Conservation (phyloP, 202 grass and related monocot species). For the Schoenoplectus triqueter region DNA sequence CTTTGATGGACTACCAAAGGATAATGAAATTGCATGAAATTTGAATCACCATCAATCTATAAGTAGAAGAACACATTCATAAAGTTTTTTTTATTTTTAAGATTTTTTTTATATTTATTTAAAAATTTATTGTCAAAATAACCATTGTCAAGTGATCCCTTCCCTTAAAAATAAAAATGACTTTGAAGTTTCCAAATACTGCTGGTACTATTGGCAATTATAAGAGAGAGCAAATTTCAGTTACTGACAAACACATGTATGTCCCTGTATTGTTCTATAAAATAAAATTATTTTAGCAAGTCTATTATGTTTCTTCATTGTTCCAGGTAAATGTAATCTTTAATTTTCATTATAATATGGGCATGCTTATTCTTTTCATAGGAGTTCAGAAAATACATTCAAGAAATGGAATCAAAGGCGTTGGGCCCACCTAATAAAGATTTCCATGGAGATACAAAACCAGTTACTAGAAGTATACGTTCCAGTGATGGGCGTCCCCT, state of each 20-base stretch:
- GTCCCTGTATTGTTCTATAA: neutral
- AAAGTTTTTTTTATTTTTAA: too few relatives aligned
- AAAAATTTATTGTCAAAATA: too few relatives aligned
- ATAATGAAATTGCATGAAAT: too few relatives aligned
- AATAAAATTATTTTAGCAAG: neutral
- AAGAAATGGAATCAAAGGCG: slow-evolving; percentile 67
- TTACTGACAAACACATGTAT: neutral
- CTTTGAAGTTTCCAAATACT: too few relatives aligned
- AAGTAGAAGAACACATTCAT: too few relatives aligned
- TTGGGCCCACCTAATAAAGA: slow-evolving; percentile 45
- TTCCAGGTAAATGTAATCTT: neutral
- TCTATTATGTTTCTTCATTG: slow-evolving; percentile 15
- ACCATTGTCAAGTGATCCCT: too few relatives aligned
- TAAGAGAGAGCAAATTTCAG: neutral
- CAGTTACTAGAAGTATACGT: slow-evolving; percentile 48
- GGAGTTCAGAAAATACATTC: slow-evolving; percentile 75
- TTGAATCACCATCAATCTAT: too few relatives aligned
- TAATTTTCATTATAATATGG: slow-evolving; percentile 28
- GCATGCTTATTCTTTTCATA: slow-evolving; percentile 31
- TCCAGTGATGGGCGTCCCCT: slow-evolving; percentile 59
- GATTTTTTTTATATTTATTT: too few relatives aligned
- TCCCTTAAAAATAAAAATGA: neutral
- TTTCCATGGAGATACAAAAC: neutral
- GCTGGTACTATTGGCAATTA: neutral
- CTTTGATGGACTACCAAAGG: too few relatives aligned